phyloP scores from a whole-genome alignment of 1,284 basidiomycete species.

The Cryptococcus sp. region DNA sequence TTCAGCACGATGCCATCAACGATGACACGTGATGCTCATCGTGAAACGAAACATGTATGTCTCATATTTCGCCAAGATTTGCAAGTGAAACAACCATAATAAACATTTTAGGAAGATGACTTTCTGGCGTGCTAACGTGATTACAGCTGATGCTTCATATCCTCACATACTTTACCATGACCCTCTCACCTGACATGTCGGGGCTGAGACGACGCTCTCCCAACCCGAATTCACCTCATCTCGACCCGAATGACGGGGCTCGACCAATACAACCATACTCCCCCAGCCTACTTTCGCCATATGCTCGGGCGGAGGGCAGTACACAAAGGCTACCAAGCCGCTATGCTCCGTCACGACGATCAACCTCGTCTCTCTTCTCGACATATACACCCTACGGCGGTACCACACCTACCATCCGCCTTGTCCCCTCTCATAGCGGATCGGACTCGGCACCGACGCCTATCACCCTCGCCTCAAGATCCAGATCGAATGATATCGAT shows the following conservation, averaged over 20 bases:
- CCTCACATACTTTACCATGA: neutral
- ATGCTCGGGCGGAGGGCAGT: neutral
- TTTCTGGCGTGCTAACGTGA: too few relatives aligned
- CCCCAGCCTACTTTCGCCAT: constrained; percentile 11
- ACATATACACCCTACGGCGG: neutral
- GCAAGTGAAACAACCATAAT: too few relatives aligned
- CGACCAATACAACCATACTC: constrained; percentile 8
- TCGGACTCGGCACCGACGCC: constrained; percentile 1
- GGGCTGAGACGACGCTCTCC: constrained; percentile 23
- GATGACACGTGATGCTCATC: too few relatives aligned
- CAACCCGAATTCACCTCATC: constrained; percentile 23
- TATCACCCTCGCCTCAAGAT: constrained; percentile 3
- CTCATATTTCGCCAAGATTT: too few relatives aligned
- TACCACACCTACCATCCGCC: constrained; percentile 12
- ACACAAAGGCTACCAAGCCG: neutral
- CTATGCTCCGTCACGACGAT: neutral
- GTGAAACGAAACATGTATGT: too few relatives aligned
- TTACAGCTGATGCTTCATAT: too few relatives aligned
- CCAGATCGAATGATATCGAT: constrained; percentile 14
- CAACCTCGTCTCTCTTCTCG: neutral
- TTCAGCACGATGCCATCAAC: too few relatives aligned
- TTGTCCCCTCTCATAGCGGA: constrained; percentile 3
- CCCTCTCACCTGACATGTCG: constrained; percentile 8
- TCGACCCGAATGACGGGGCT: neutral
- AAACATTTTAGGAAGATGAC: too few relatives aligned